These are phyloP conservation scores for Backusella circina DNA, from an alignment of 192 early-diverging fungal genomes.

Conservation along the genomic window DNA sequence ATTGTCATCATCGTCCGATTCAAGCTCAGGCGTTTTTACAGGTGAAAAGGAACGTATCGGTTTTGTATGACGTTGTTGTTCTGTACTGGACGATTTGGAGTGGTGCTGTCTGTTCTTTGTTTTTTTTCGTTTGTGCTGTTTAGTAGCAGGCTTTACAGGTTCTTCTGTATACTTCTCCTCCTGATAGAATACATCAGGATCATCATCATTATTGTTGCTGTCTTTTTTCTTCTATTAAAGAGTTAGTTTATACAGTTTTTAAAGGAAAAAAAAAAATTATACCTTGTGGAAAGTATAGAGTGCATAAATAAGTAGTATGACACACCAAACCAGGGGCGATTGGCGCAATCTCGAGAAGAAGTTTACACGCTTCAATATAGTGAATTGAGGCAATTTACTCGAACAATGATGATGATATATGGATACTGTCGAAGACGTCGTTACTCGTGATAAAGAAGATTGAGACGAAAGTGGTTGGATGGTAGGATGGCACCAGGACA, in stretches of 20 bases:
- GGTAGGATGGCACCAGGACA: not conserved
- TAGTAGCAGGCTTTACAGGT: not conserved
- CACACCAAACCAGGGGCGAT: constrained; percentile 5
- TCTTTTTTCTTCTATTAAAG: not conserved
- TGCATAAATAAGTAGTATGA: not conserved
- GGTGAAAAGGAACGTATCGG: not conserved
- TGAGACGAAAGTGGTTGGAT: not conserved
- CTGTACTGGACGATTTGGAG: not conserved
- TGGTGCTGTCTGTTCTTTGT: not conserved
- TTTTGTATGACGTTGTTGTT: not conserved
- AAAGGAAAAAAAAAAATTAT: not conserved
- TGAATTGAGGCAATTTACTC: not conserved
- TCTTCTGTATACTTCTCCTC: not conserved
- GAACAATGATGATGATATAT: not conserved
- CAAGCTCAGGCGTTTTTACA: not conserved
- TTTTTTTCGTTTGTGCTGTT: not conserved
- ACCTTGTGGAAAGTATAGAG: not conserved
- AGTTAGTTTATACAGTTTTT: not conserved
- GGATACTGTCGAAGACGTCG: not conserved
- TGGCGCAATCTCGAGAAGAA: not conserved
- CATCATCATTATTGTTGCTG: not conserved
- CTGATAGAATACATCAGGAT: not conserved
- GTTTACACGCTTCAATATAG: not conserved
- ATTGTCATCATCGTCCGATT: not conserved
- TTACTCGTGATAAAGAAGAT: not conserved